A percentile compares a stretch with the other conserved stretches of the same genome.
phyloP scores from a whole-genome alignment of 2,329 filamentous ascomycete genomes.

The Beauveria varroae region DNA sequence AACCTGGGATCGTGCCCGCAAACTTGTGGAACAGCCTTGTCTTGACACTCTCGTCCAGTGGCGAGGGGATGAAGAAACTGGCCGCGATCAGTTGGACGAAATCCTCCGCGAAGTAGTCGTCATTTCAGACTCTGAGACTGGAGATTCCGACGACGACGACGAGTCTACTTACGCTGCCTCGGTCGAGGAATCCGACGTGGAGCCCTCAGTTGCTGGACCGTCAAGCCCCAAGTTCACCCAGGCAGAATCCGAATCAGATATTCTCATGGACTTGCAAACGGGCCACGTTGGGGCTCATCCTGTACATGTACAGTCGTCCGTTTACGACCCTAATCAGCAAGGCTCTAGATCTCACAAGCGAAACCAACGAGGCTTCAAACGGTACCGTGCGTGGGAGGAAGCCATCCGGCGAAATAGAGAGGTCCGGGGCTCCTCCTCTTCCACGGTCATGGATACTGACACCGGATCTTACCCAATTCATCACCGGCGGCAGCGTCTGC shows the following conservation, averaged over 20 bases:
- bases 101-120: constrained; percentile 60
- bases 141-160: constrained; percentile 30
- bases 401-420: constrained; percentile 25
- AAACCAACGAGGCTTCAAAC: constrained; percentile 37
- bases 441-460: constrained; percentile 2
- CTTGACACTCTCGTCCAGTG: constrained; percentile 62
- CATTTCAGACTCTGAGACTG: constrained; percentile 53
- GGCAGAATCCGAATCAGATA: not conserved
- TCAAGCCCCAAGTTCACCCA: not conserved
- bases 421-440: not conserved
- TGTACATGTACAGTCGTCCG: not conserved
- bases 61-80: constrained; percentile 63
- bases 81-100: constrained; percentile 59
- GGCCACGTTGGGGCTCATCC: not conserved
- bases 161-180: constrained; percentile 26
- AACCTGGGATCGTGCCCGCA: constrained; percentile 51
- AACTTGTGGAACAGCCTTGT: constrained; percentile 52
- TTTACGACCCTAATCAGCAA: not conserved
- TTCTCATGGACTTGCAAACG: not conserved
- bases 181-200: constrained; percentile 16
- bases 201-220: not conserved
- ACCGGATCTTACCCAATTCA: not conserved
- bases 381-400: constrained; percentile 38
- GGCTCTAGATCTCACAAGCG: constrained; percentile 12
- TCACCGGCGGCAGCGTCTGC: not conserved